phyloP scores from a whole-genome alignment of 2,329 filamentous ascomycete genomes.

The Claviceps sorghi region DNA sequence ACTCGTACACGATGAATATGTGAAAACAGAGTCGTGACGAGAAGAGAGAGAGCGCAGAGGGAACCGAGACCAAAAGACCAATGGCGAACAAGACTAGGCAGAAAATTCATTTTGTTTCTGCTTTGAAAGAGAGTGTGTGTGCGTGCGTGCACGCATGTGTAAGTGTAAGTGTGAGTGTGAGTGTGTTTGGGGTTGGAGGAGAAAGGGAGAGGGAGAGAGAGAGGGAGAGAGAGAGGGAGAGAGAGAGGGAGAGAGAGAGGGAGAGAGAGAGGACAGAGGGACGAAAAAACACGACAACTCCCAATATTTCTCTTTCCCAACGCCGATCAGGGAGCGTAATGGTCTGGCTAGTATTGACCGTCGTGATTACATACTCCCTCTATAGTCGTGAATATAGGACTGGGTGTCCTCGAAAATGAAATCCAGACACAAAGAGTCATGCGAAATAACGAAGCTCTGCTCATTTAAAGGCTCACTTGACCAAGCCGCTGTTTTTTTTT shows the following conservation, averaged over 20 bases:
- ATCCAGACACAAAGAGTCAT: neutral
- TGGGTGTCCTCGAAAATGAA: neutral
- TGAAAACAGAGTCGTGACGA: neutral
- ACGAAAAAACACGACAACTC: constrained; percentile 11
- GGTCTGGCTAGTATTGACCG: constrained; percentile 16
- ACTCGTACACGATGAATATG: neutral
- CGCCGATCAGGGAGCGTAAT: constrained; percentile 25
- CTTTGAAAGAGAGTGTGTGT: neutral
- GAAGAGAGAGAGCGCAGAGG: neutral
- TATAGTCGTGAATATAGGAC: constrained; percentile 2
- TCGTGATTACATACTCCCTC: constrained; percentile 24
- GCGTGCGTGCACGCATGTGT: neutral
- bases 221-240: neutral
- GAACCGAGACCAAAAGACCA: constrained; percentile 3
- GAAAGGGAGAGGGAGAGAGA: neutral
- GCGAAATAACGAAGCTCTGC: neutral
- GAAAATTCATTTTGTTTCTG: neutral
- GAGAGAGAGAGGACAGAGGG: neutral
- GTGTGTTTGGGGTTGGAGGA: neutral
- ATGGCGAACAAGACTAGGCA: constrained; percentile 4
- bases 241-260: neutral
- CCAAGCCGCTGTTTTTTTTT: neutral
- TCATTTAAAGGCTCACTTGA: neutral
- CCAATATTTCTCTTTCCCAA: constrained; percentile 16
- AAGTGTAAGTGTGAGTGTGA: neutral